These are phyloP conservation scores for Cyclospora cayetanensis DNA, from an alignment of 169 alveolate genomes.

Conservation along the genomic window DNA sequence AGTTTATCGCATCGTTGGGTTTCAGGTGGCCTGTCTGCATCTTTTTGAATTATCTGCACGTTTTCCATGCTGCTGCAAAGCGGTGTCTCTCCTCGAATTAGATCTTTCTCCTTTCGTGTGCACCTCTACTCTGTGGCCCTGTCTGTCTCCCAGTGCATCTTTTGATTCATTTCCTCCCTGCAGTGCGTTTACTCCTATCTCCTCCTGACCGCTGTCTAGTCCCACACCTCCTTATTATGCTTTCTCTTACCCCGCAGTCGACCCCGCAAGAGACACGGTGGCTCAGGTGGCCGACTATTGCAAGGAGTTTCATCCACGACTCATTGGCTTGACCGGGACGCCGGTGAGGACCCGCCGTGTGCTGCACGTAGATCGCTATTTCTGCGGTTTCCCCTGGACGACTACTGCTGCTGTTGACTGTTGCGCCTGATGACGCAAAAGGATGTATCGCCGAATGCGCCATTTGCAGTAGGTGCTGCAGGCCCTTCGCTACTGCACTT, in stretches of 20 bases:
- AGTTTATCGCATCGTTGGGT: too few species aligned
- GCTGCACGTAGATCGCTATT: neutral
- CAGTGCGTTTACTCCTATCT: neutral
- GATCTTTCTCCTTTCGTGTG: too few species aligned
- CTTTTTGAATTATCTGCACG: too few species aligned
- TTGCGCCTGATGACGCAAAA: neutral
- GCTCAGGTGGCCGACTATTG: constrained; percentile 73
- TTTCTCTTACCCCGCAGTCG: constrained; percentile 64
- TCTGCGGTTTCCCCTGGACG: neutral
- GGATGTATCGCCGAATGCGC: neutral
- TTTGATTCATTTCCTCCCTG: neutral
- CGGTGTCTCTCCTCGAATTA: too few species aligned
- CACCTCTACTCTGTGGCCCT: neutral
- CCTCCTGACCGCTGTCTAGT: neutral
- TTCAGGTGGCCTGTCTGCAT: too few species aligned
- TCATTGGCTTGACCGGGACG: constrained; percentile 78
- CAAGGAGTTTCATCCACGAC: constrained; percentile 79
- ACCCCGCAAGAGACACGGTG: constrained; percentile 76
- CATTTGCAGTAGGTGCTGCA: neutral
- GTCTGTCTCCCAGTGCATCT: neutral
- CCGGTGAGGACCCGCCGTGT: constrained; percentile 60
- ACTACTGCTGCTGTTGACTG: neutral
- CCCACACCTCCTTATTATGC: too few species aligned
- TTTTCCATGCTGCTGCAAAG: too few species aligned
- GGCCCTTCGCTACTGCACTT: too few species aligned